These are phyloP conservation scores for Metarhizium sp. DNA, from an alignment of 2,329 filamentous ascomycete species.

Conservation along the genomic window DNA sequence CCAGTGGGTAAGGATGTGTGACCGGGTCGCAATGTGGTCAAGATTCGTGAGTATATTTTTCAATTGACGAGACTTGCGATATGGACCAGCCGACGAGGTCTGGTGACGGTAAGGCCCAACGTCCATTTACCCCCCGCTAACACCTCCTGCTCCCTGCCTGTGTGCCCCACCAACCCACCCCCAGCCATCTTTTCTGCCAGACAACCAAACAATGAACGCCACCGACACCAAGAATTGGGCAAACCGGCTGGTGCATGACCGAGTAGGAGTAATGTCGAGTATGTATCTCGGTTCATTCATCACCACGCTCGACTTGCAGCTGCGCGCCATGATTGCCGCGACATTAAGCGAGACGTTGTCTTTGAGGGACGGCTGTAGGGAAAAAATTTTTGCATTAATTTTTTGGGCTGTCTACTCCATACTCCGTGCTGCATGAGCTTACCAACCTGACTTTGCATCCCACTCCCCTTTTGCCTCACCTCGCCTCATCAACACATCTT, in stretches of 20 bases:
- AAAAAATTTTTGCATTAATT: no score
- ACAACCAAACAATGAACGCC: background rate
- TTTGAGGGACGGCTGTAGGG: no score
- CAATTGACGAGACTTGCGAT: background rate
- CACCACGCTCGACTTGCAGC: background rate
- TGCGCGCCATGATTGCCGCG: background rate
- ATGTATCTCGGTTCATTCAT: background rate
- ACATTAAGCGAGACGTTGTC: no score
- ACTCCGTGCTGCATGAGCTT: background rate
- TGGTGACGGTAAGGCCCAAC: slow-evolving; percentile 6
- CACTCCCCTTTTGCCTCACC: background rate
- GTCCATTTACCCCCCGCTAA: background rate
- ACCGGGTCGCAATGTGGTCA: no score
- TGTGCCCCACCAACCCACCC: slow-evolving; percentile 4
- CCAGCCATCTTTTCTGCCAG: slow-evolving; percentile 4
- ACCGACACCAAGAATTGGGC: no score
- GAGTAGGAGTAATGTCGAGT: no score
- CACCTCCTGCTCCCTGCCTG: background rate
- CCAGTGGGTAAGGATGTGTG: background rate
- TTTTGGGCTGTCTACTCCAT: no score
- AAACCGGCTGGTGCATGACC: no score
- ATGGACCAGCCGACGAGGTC: background rate
- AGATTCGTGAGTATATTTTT: background rate
- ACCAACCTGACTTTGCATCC: background rate
- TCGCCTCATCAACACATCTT: background rate